Percentiles rank a stretch among this genome's conserved stretches.
These are phyloP conservation scores for Scutellaria galericulata DNA, from an alignment of 257 asterid species.

Conservation along the genomic window DNA sequence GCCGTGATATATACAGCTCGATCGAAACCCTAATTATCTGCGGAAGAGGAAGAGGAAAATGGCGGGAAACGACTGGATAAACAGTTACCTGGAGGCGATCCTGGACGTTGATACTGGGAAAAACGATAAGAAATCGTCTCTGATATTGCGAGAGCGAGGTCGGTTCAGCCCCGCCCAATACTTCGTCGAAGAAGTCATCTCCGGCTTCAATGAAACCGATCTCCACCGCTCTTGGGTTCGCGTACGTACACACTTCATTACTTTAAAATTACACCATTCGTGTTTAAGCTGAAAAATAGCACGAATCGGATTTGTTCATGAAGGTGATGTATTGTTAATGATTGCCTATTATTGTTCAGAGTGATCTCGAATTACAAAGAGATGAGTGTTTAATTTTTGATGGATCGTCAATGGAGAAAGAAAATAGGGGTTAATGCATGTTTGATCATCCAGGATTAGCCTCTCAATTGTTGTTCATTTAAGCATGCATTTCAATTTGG, in stretches of 20 bases:
- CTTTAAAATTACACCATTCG: background rate
- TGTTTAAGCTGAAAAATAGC: background rate
- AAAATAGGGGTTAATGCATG: no score
- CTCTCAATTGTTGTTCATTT: constrained; percentile 5
- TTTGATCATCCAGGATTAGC: background rate
- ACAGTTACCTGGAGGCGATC: constrained; percentile 79
- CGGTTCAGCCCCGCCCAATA: constrained; percentile 85
- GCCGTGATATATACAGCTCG: background rate
- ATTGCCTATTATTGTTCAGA: background rate
- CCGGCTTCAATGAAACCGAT: constrained; percentile 85
- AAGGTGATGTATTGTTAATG: background rate
- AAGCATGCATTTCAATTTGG: constrained; percentile 11
- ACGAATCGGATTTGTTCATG: background rate
- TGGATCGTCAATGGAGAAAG: constrained; percentile 7
- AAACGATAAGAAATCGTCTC: constrained; percentile 57
- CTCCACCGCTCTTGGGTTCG: constrained; percentile 86
- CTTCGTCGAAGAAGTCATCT: constrained; percentile 81
- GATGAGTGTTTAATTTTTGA: background rate
- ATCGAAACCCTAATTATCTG: background rate
- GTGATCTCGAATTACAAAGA: background rate
- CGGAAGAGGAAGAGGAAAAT: constrained; percentile 28
- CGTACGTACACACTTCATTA: constrained; percentile 38
- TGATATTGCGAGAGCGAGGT: constrained; percentile 73
- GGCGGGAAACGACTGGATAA: constrained; percentile 86
- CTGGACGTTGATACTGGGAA: constrained; percentile 68